Evolutionary conservation across 208 protist species (phyloP).

Genomic region (Paratrypanosoma confusum): DNA sequence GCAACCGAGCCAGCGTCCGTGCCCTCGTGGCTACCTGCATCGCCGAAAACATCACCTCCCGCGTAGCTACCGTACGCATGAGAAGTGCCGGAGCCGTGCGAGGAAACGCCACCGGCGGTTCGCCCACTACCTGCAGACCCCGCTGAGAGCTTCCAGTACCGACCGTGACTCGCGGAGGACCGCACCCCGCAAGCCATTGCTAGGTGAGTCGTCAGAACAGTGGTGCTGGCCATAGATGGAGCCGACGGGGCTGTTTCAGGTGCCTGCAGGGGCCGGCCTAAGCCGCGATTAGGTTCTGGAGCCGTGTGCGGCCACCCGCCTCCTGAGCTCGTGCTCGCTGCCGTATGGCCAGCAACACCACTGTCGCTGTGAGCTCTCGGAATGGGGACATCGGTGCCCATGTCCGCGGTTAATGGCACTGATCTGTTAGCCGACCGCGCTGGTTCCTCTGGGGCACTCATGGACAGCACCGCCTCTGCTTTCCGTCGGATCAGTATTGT

Average conservation of each 20-base stretch:
- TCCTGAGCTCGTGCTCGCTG: too few species aligned
- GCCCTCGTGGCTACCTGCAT: not conserved
- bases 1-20: not conserved
- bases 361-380: too few species aligned
- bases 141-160: conserved; percentile 3
- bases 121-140: conserved; percentile 1
- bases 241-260: too few species aligned
- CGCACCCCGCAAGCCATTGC: conserved; percentile 43
- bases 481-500: conserved; percentile 21
- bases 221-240: conserved; percentile 24
- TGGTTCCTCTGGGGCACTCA: too few species aligned
- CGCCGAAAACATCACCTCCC: not conserved
- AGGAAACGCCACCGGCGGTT: not conserved
- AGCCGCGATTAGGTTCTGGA: not conserved
- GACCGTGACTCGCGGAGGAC: conserved; percentile 3
- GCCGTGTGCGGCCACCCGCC: too few species aligned
- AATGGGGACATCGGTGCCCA: too few species aligned
- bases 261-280: too few species aligned
- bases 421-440: too few species aligned
- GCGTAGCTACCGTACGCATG: too few species aligned
- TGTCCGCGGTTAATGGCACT: too few species aligned
- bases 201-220: conserved; percentile 52
- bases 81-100: too few species aligned
- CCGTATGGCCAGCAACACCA: too few species aligned
- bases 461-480: conserved; percentile 30